Conservation (phyloP, 192 early-diverging fungal species). For the Phycomyces nitens region DNA sequence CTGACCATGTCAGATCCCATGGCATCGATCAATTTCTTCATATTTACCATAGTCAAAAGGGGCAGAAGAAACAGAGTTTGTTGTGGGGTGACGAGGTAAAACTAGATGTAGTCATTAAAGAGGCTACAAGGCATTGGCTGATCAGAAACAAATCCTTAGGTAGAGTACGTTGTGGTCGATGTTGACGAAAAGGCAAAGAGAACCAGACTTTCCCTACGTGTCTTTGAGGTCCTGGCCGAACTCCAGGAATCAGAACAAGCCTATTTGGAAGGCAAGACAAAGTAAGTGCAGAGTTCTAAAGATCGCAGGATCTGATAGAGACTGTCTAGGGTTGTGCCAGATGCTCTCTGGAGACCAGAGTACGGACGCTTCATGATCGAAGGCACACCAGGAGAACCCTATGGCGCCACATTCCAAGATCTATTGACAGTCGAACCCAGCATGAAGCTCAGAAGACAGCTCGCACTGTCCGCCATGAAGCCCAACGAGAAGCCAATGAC, state of each 20-base stretch:
- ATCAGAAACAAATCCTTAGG: too few species aligned
- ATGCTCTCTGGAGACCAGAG: slow-evolving; percentile 92
- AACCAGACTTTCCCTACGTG: slow-evolving; percentile 72
- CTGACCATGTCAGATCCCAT: slow-evolving; percentile 82
- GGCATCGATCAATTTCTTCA: slow-evolving; percentile 93
- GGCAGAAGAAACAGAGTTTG: slow-evolving; percentile 72
- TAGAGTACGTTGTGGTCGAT: slow-evolving; percentile 90
- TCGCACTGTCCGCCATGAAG: slow-evolving; percentile 58
- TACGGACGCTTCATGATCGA: slow-evolving; percentile 98
- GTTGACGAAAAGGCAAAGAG: slow-evolving; percentile 70
- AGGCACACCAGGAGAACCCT: slow-evolving; percentile 89
- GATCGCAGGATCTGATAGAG: not conserved
- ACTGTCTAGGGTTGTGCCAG: slow-evolving; percentile 4
- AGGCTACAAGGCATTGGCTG: too few species aligned
- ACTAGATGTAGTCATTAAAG: too few species aligned
- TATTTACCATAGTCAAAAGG: slow-evolving; percentile 81
- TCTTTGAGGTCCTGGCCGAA: slow-evolving; percentile 73
- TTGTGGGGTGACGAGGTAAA: slow-evolving; percentile 97
- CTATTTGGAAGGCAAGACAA: slow-evolving; percentile 28
- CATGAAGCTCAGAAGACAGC: slow-evolving; percentile 76
- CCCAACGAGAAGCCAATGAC: slow-evolving; percentile 77
- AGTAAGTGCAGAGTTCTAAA: slow-evolving; percentile 14
- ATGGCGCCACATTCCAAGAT: slow-evolving; percentile 78
- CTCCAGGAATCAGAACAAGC: slow-evolving; percentile 74
- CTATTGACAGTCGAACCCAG: slow-evolving; percentile 82